Conservation (phyloP, 2,329 filamentous ascomycete species). For the Thelonectria rubi region DNA sequence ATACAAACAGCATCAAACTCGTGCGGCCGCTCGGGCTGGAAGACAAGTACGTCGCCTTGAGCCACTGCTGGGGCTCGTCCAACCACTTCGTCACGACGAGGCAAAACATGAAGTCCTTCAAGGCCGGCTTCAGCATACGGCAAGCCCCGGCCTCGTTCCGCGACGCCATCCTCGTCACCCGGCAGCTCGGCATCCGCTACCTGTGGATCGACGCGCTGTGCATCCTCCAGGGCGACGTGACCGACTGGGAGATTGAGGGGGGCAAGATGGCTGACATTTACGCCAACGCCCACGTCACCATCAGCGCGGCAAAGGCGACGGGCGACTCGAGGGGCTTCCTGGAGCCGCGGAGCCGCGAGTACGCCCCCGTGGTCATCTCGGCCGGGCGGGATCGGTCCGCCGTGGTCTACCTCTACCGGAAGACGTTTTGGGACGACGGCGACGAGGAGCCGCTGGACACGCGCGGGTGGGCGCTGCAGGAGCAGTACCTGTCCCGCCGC, state of each 20-base stretch:
- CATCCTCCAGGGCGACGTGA: slow-evolving; percentile 11
- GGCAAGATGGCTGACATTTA: slow-evolving; percentile 11
- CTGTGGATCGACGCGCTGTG: slow-evolving; percentile 14
- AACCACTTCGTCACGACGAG: slow-evolving; percentile 2
- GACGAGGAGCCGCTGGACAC: slow-evolving; percentile 7
- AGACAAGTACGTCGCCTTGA: slow-evolving; percentile 15
- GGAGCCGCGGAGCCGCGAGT: background rate
- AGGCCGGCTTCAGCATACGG: slow-evolving; percentile 7
- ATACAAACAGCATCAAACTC: slow-evolving; percentile 7
- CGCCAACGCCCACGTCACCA: slow-evolving; percentile 12
- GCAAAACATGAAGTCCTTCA: slow-evolving; percentile 9
- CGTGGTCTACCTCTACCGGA: slow-evolving; percentile 6
- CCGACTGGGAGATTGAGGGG: slow-evolving; percentile 10
- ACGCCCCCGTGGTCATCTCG: background rate
- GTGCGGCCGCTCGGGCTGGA: slow-evolving; percentile 11
- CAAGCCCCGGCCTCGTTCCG: slow-evolving; percentile 7
- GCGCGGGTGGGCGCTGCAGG: slow-evolving; percentile 8
- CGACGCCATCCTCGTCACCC: slow-evolving; percentile 12
- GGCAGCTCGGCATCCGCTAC: slow-evolving; percentile 10
- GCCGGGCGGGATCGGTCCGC: slow-evolving; percentile 3
- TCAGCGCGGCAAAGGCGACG: slow-evolving; percentile 2
- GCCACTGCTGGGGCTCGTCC: slow-evolving; percentile 7
- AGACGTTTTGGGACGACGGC: slow-evolving; percentile 10
- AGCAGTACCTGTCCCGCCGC: slow-evolving; percentile 13
- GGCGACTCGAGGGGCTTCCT: slow-evolving; percentile 4